Conservation (phyloP, 1,284 basidiomycete genomes). For the Fomitiporia mediterranea region DNA sequence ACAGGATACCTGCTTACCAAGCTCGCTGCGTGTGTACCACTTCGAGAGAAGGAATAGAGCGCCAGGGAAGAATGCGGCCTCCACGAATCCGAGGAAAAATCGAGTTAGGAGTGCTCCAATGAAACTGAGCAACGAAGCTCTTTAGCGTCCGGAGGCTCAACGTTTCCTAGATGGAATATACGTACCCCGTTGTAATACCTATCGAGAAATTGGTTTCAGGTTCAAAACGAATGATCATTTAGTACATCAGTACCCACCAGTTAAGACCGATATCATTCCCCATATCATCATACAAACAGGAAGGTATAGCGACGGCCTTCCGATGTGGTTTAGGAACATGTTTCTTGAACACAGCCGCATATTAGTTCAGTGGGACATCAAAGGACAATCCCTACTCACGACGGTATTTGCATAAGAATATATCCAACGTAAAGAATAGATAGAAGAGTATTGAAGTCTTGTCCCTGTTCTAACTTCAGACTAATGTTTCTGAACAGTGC, state of each 20-base stretch:
- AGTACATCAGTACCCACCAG: constrained; percentile 35
- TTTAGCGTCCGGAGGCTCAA: constrained; percentile 27
- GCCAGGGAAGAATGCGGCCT: constrained; percentile 27
- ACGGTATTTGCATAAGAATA: constrained; percentile 37
- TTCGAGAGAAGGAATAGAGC: constrained; percentile 27
- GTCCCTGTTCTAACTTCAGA: constrained; percentile 32
- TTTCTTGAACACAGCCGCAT: constrained; percentile 42
- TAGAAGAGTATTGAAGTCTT: constrained; percentile 67
- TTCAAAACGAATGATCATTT: too few relatives aligned
- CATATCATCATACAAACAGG: constrained; percentile 68
- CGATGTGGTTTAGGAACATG: constrained; percentile 69
- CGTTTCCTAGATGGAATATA: constrained; percentile 25
- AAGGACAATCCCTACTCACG: constrained; percentile 37
- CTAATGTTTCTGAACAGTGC: background rate
- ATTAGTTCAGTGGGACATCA: constrained; percentile 14
- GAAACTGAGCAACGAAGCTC: constrained; percentile 47
- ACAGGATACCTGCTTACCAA: background rate
- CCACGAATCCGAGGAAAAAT: constrained; percentile 62
- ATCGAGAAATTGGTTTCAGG: too few relatives aligned
- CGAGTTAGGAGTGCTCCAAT: constrained; percentile 62
- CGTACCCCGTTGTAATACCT: constrained; percentile 47
- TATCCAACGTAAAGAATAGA: constrained; percentile 56
- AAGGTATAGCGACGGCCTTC: constrained; percentile 70
- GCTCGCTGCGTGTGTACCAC: constrained; percentile 23
- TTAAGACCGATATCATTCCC: constrained; percentile 63